Conservation (phyloP, 805 yeast genomes). For the Saturnispora silvae region DNA sequence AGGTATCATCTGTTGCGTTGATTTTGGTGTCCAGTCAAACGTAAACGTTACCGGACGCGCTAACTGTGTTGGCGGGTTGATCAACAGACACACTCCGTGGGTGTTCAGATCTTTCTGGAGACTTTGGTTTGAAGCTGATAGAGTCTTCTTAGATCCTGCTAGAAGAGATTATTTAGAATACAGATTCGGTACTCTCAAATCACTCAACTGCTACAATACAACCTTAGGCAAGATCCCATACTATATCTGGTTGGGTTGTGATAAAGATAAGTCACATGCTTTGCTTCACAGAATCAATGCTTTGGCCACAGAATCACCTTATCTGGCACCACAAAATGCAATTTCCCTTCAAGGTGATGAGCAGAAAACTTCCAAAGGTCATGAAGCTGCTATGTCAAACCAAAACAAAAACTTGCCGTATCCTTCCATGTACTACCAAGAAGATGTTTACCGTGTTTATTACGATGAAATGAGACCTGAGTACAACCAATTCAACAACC, state of each 20-base stretch:
- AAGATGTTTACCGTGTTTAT: conserved; percentile 68
- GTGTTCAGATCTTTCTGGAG: conserved; percentile 73
- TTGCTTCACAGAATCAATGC: conserved; percentile 48
- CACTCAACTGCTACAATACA: conserved; percentile 56
- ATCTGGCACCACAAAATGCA: conserved; percentile 49
- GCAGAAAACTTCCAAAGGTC: conserved; percentile 51
- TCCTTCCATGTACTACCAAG: conserved; percentile 74
- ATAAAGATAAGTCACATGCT: conserved; percentile 43
- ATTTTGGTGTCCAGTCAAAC: conserved; percentile 66
- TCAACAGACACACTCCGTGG: conserved; percentile 69
- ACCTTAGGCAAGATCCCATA: conserved; percentile 67
- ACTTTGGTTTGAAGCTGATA: conserved; percentile 78
- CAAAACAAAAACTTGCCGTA: conserved; percentile 57
- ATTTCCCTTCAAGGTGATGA: conserved; percentile 13
- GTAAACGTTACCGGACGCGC: conserved; percentile 58
- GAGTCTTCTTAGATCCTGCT: conserved; percentile 67
- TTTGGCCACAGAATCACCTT: conserved; percentile 74
- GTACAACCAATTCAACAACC: conserved; percentile 63
- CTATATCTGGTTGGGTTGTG: conserved; percentile 75
- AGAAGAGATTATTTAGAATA: conserved; percentile 79
- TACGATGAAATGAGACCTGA: conserved; percentile 61
- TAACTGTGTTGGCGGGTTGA: conserved; percentile 66
- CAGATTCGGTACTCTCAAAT: conserved; percentile 70
- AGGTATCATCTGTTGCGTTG: conserved; percentile 64
- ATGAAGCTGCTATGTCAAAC: conserved; percentile 63